Base-by-base conservation (phyloP, 192 early-diverging fungal species). In the Blastocladiella britannica region DNA sequence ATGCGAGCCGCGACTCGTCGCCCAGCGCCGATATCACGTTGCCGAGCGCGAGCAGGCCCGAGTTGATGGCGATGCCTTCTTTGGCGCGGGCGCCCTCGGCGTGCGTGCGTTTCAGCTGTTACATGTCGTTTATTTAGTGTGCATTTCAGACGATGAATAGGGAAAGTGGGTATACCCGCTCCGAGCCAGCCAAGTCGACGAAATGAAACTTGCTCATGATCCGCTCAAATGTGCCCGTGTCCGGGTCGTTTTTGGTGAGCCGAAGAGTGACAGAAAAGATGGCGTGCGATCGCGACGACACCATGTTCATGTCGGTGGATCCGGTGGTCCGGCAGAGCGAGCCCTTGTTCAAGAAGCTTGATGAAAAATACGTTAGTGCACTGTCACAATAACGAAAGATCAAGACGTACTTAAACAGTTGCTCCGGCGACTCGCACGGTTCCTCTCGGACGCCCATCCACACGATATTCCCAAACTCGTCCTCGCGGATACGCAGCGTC, bases 21-120 rank as follows among this genome's bases (percentile, higher is more conserved):
- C 89, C 90, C 15, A 99, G 71, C 0, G 93, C 93, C n/a, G 86
- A 89, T 54, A 99, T 99, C 25, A 95, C 93, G 66, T 97, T 99
- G 58, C 93, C 95, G 26, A 99, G 79, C 5, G 92, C 91, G 55
- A 94, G 68, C 9, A 97, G 72, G 4, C 93, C 95, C 29, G 88
- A 84, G 67, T 96, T 99, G 67, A 96, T 99, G 25, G 84, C 85
- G 55, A 97, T 97, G 57, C 93, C 93, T 63, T 99, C 93, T 63
- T 87, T 86, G 58, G 84, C 84, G 53, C 92, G 75, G 53, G 93
- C 92, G 26, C 93, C 92, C 54, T 82, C 84, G 1, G 91, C 89
- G 25, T 86, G 77, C 9, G 93, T 99, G 29, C 86, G 79, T 72
- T 97, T 97, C 18, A 99, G 70, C 65, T 73, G 63, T 15, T 43